Evolutionary conservation across 2,329 filamentous ascomycete species (phyloP), one percentile per base, ranked within the genome.

Genomic region (Pyrenophora tritici-repentis): DNA sequence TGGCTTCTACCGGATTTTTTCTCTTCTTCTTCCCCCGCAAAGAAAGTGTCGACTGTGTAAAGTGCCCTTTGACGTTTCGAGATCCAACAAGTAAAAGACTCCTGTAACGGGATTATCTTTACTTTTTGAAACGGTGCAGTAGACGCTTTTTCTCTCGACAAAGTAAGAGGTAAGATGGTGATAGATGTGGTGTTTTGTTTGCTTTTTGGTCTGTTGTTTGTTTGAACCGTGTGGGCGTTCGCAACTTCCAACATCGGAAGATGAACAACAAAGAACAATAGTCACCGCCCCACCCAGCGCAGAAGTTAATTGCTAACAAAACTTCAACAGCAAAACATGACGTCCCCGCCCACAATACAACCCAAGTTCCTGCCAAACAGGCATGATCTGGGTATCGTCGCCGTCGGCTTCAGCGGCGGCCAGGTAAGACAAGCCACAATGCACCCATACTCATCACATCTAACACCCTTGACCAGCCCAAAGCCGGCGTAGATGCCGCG

Each of bases 351-450:
- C 3, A 83, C 83, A 6, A 80, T 86, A 55, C 70, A 78, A 41
- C 81, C 84, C 54, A 91, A 88, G 70, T 97, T 97, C 79, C 87
- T 97, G 63, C 81, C 87, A 58, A 82, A 87, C 70, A 84, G 86
- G 26, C 82, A 89, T 69, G 87, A 97, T 68, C 82, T 99, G 59
- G 94, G 93, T 56, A 84, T 99, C 49, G 91, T 97, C 32, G 91
- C 93, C 42, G 94, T 97, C 32, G 93, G 93, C 57, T 99, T 97
- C 80, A 96, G 91, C 46, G 93, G 93, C 61, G 94, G 94, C 50
- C 94, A 97, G 85, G 91, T 94, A 85, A 65, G 81, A 8, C 51
- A 36, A 31, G 39, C 47, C 49, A n/a, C 55, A 29, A 24, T 7
- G 22, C 22, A 20, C 18, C 18, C 18, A 17, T 5, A 20, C 3